A percentile compares a stretch with the other conserved stretches of the same genome.
These are phyloP conservation scores for Paraconiothyrium sp. DNA, from an alignment of 2,329 filamentous ascomycete species.

Conservation along the genomic window DNA sequence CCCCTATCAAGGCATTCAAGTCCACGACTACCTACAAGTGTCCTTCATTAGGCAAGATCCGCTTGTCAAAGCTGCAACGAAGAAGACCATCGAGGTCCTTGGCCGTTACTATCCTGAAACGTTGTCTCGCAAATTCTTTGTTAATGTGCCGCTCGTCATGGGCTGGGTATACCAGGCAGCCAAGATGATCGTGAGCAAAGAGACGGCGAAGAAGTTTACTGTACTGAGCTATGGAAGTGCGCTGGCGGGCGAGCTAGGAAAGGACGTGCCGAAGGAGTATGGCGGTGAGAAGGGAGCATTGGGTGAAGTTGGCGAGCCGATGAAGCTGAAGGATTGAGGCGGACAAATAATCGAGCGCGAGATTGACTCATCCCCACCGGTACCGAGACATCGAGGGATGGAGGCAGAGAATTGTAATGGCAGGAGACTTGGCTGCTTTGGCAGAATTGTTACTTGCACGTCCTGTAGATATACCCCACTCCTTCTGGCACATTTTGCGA, in stretches of 20 bases:
- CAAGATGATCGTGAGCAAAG: constrained; percentile 58
- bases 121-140: constrained; percentile 90
- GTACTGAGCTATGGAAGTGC: constrained; percentile 68
- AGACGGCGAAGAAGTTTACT: constrained; percentile 60
- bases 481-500: background rate
- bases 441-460: background rate
- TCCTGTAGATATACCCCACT: constrained; percentile 7
- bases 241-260: constrained; percentile 72
- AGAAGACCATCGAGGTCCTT: constrained; percentile 84
- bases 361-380: background rate
- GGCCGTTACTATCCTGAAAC: constrained; percentile 88
- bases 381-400: background rate
- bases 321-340: constrained; percentile 43
- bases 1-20: constrained; percentile 89
- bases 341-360: background rate
- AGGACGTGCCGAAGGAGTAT: constrained; percentile 77
- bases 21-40: constrained; percentile 91
- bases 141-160: constrained; percentile 93
- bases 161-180: constrained; percentile 70
- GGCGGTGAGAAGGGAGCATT: constrained; percentile 75
- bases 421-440: background rate
- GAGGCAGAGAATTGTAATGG: constrained; percentile 1
- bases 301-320: constrained; percentile 54
- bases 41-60: constrained; percentile 86
- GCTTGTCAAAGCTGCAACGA: constrained; percentile 77